Evolutionary conservation across 1,139 yeast genomes (phyloP).

Genomic region (Sugiyamaella paludigena): DNA sequence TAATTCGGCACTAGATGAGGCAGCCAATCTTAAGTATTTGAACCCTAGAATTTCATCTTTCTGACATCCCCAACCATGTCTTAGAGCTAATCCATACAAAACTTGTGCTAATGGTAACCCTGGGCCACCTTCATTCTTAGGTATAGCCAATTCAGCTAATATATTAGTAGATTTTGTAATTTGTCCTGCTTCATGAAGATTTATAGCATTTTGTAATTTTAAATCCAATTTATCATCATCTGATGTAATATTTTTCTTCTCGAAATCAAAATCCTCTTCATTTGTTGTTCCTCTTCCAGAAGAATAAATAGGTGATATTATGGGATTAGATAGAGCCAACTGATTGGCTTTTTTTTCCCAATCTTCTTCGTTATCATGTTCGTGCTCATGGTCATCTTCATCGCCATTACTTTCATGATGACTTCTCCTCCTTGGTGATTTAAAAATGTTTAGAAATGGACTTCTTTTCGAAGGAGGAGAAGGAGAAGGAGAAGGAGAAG

Average conservation of each 20-base stretch:
- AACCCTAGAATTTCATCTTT: constrained; percentile 30
- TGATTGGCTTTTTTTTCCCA: constrained; percentile 18
- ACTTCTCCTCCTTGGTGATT: constrained; percentile 8
- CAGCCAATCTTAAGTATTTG: constrained; percentile 32
- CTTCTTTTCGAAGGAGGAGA: constrained; percentile 1
- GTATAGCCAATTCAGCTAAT: constrained; percentile 31
- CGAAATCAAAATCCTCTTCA: constrained; percentile 5
- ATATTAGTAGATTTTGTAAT: constrained; percentile 25
- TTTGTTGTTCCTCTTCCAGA: not conserved
- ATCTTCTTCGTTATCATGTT: constrained; percentile 6
- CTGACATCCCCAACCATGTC: constrained; percentile 39
- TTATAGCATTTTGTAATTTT: constrained; percentile 32
- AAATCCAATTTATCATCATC: constrained; percentile 23
- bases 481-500: not conserved
- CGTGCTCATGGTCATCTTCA: not conserved
- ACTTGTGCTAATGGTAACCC: constrained; percentile 36
- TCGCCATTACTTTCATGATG: not conserved
- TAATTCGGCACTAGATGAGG: constrained; percentile 16
- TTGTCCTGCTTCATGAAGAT: constrained; percentile 32
- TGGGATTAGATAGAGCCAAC: constrained; percentile 14
- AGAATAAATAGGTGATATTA: not conserved
- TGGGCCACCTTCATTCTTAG: constrained; percentile 14
- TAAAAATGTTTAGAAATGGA: constrained; percentile 1
- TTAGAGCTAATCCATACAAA: constrained; percentile 34
- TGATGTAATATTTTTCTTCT: not conserved